These are phyloP conservation scores for Komagataea norvegica DNA, from an alignment of 1,139 yeast genomes.

Conservation along the genomic window DNA sequence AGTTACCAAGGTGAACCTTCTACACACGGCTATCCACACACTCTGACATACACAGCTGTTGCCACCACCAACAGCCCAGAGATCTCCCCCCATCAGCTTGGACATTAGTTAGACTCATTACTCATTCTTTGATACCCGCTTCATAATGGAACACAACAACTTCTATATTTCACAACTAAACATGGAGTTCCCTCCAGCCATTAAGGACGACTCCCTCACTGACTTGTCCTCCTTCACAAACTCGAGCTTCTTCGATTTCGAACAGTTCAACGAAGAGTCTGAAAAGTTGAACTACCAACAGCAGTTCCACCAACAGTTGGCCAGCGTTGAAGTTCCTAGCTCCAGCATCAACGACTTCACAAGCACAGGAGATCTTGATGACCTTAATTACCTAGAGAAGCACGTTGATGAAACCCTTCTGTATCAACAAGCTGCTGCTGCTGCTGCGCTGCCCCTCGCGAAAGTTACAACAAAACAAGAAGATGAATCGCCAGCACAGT, in stretches of 20 bases:
- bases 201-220: constrained; percentile 23
- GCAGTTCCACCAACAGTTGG: constrained; percentile 24
- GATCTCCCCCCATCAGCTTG: no score
- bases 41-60: no score
- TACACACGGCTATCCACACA: no score
- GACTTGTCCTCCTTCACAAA: constrained; percentile 45
- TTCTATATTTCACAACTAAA: constrained; percentile 42
- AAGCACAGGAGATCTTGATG: neutral
- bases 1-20: no score
- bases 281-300: constrained; percentile 13
- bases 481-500: neutral
- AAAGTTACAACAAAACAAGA: no score
- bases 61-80: no score
- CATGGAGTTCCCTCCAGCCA: constrained; percentile 31
- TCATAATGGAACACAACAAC: constrained; percentile 15
- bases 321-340: constrained; percentile 1
- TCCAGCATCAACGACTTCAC: neutral
- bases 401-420: constrained; percentile 2
- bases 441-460: no score
- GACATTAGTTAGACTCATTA: no score
- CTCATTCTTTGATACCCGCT: neutral
- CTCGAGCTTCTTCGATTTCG: constrained; percentile 45
- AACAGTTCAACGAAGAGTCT: constrained; percentile 27
- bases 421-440: no score
- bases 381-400: constrained; percentile 4